Conservation (phyloP, 768 basidiomycete species). For the Suillus weaverae region DNA sequence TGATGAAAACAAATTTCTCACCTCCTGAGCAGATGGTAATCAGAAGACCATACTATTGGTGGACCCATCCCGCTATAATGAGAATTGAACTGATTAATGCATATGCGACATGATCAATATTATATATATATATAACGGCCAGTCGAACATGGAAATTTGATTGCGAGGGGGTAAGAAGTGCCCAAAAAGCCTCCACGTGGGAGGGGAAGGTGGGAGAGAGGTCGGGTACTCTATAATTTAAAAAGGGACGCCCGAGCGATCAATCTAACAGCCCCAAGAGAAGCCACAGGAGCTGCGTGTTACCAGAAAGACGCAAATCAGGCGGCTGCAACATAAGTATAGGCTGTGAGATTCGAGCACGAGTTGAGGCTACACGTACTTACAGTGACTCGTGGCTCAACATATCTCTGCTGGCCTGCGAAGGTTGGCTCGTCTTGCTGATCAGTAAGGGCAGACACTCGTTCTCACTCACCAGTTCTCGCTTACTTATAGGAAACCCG, state of each 20-base stretch:
- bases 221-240: too few relatives aligned
- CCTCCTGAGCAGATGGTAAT: constrained; percentile 23
- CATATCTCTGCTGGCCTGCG: neutral
- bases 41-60: constrained; percentile 23
- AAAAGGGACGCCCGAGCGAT: neutral
- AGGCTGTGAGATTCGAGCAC: neutral
- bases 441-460: neutral
- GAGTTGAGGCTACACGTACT: neutral
- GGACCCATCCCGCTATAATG: constrained; percentile 17
- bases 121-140: too few relatives aligned
- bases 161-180: neutral
- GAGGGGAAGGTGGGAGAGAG: neutral
- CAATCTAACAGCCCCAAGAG: neutral
- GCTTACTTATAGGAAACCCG: neutral
- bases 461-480: neutral
- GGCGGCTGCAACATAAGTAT: neutral
- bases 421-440: neutral
- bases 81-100: neutral
- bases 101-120: neutral
- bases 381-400: neutral
- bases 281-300: neutral
- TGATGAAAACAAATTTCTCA: constrained; percentile 27
- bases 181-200: neutral
- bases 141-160: neutral
- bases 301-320: too few relatives aligned